Evolutionary conservation across 306 rosid genomes (phyloP), one percentile per base, ranked within the genome.

Genomic region (Calophaca sinica): DNA sequence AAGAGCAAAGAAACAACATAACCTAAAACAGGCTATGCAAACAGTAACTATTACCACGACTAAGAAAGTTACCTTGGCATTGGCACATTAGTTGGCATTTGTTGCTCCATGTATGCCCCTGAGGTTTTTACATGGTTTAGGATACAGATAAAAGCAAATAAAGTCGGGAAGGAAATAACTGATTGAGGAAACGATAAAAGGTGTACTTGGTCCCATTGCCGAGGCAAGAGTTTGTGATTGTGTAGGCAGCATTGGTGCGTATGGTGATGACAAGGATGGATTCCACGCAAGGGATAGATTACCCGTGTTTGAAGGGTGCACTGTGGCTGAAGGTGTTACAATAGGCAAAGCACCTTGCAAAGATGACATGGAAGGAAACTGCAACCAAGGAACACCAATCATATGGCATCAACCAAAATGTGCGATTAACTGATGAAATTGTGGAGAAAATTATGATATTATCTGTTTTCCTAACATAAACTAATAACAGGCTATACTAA

Each of bases 281-380:
- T 84, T 84, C 98, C 98, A 94, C 28, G 86, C 79, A 74, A 84
- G 36, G 33, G 88, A 44, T 33, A 83, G 93, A 36, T 84, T 80
- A 71, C 85, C 91, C 46, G 82, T 78, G 89, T 88, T 84, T 61
- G 94, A 77, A 45, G 83, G 50, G 52, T 59, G 93, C 83, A 82
- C 39, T 71, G 86, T 42, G 48, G 88, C 88, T 29, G 87, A 76
- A 79, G 93, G 81, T 76, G 72, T 74, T 75, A 84, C 75, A 55
- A 76, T 78, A 53, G 94, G 90, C 67, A 88, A 78, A 52, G 88
- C 86, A 78, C 90, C 87, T 80, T 87, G 94, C 77, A 90, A 75
- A 29, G 97, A 80, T 70, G 79, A 79, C 87, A 81, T 76, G 65
- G 94, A 87, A 84, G 96, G 93, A 84, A 94, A 88, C 98, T 94